phyloP scores from a whole-genome alignment of 2,329 filamentous ascomycete species.

The Botrytis pseudocinerea region DNA sequence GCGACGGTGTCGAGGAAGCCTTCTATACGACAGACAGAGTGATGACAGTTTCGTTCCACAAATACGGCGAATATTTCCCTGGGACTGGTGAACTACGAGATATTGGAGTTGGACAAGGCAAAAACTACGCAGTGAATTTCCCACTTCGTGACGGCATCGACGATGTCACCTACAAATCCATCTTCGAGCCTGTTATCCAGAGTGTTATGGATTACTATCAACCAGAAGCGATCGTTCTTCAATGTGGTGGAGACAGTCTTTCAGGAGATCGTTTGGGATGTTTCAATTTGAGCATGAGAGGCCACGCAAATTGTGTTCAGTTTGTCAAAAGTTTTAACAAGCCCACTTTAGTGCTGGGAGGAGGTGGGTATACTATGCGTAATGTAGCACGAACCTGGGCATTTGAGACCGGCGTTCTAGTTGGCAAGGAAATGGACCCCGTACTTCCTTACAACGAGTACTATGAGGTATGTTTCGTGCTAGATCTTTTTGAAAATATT shows the following conservation, averaged over 20 bases:
- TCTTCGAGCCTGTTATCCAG: conserved; percentile 88
- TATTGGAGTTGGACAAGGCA: conserved; percentile 83
- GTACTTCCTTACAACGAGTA: conserved; percentile 97
- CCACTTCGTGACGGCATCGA: conserved; percentile 90
- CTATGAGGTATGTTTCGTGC: conserved; percentile 64
- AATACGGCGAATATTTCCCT: conserved; percentile 95
- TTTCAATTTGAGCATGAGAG: conserved; percentile 96
- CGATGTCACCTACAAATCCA: conserved; percentile 82
- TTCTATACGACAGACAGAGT: conserved; percentile 92
- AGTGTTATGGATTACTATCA: conserved; percentile 85
- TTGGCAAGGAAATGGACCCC: conserved; percentile 76
- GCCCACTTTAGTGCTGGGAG: conserved; percentile 89
- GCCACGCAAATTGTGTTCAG: conserved; percentile 90
- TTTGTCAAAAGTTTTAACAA: conserved; percentile 85
- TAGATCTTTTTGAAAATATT: conserved; percentile 42
- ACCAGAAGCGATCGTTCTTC: conserved; percentile 88
- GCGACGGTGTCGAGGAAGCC: conserved; percentile 89
- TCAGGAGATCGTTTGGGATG: conserved; percentile 92
- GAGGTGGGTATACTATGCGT: conserved; percentile 94
- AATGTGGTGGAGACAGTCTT: conserved; percentile 93
- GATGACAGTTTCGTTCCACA: conserved; percentile 93
- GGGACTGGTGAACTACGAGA: conserved; percentile 86
- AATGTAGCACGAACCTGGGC: conserved; percentile 98
- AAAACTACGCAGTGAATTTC: conserved; percentile 89
- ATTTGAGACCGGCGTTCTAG: conserved; percentile 88